Conservation (phyloP, 176 grass and related monocot genomes). For the Cenchrus fungigraminus region DNA sequence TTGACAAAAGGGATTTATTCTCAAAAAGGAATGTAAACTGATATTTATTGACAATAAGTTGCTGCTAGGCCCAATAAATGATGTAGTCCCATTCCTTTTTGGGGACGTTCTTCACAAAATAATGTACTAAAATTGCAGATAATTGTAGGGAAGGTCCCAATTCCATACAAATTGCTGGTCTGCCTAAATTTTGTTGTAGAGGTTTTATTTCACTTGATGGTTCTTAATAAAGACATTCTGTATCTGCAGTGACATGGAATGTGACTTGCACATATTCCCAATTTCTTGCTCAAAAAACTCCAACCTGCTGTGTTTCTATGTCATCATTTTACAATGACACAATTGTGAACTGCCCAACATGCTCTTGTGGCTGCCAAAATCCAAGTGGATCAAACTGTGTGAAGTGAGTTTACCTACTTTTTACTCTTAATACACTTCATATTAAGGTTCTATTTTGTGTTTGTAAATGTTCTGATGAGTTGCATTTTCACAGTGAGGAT, state of each 20-base stretch:
- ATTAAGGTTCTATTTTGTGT: not conserved
- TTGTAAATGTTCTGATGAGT: constrained; percentile 29
- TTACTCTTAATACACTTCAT: constrained; percentile 28
- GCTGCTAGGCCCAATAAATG: not conserved
- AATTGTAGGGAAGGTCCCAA: not conserved
- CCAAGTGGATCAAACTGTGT: constrained; percentile 75
- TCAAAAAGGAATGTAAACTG: not conserved
- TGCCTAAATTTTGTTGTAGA: constrained; percentile 4
- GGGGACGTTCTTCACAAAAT: not conserved
- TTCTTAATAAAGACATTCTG: constrained; percentile 44
- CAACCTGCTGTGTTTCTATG: constrained; percentile 93
- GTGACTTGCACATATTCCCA: constrained; percentile 98
- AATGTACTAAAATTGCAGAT: constrained; percentile 35
- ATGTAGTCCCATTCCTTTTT: not conserved
- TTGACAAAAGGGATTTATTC: constrained; percentile 15
- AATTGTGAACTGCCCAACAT: constrained; percentile 96
- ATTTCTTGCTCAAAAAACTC: constrained; percentile 96
- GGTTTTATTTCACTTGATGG: constrained; percentile 14
- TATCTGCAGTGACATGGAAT: constrained; percentile 93
- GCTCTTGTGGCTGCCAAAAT: constrained; percentile 92
- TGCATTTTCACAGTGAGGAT: constrained; percentile 64
- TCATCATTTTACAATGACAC: constrained; percentile 99
- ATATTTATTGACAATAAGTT: constrained; percentile 32
- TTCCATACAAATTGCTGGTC: not conserved
- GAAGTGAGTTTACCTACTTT: constrained; percentile 66